Base-by-base conservation (phyloP, 805 yeast species). In the Starmerella lactis-condensi region DNA sequence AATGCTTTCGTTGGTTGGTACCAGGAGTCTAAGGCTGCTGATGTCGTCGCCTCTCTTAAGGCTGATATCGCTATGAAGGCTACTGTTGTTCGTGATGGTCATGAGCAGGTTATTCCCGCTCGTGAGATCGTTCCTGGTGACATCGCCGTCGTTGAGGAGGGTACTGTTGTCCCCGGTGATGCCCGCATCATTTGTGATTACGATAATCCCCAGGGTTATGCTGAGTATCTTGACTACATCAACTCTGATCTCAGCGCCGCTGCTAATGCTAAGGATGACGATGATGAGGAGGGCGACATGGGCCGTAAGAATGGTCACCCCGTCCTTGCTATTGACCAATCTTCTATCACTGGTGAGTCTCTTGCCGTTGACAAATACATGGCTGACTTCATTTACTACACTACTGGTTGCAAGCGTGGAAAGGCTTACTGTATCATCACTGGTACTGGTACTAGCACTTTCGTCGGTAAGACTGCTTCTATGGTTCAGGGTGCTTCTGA, bases 11-110 rank as follows among this genome's bases (percentile, higher is more conserved):
- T 82, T 58, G 94, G 93, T 75, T 82, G 82, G 75, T 69, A 81
- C 53, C 94, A 82, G 68, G 94, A 82, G 66, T 79, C 66, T 74
- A 93, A 82, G 67, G 94, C 94, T 47, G 93, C 93, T 65, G 82
- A 92, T 47, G 83, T 81, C 66, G 93, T 82, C 45, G 93, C 82
- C 40, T 92, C 79, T 58, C 74, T 82, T 61, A 82, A 82, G 70
- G 83, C 82, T 62, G 81, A 93, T 52, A 66, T 81, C 51, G 93
- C 93, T 43, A 77, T 79, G 75, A 57, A 79, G 58, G 93, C 93
- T 50, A 58, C 64, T 44, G 82, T 78, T 51, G 65, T 81, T 54
- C 73, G 93, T 67, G 74, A 79, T 56, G 89, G 93, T 60, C 64
- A 68, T 43, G 63, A 75, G 49, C 59, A 67, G 51, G 85, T 75